Percentiles rank a stretch among this genome's conserved stretches.
Conservation (phyloP, 345 rosid species). For the Syzygium aromaticum region DNA sequence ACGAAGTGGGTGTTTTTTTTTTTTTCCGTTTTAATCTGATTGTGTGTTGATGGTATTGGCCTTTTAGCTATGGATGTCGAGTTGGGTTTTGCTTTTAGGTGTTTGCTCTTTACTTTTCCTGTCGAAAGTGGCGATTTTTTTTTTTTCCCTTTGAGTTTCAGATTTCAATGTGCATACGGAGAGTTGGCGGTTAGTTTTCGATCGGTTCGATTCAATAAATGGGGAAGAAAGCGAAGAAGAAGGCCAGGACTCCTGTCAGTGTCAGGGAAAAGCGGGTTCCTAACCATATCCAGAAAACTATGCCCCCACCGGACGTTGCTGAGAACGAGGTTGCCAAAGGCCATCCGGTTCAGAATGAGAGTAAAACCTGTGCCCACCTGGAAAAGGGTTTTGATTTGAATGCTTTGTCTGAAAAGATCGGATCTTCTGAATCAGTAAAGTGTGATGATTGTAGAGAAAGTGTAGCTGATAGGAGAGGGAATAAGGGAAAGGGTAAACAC, state of each 20-base stretch:
- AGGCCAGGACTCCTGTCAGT: conserved; percentile 43
- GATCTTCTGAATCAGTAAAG: conserved; percentile 32
- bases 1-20: neutral
- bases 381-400: conserved; percentile 51
- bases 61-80: neutral
- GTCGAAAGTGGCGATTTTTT: neutral
- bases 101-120: neutral
- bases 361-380: conserved; percentile 51
- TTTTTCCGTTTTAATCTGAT: neutral
- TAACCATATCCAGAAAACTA: conserved; percentile 21
- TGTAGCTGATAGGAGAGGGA: conserved; percentile 43
- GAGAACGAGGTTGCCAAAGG: conserved; percentile 16
- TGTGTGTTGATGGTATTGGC: neutral
- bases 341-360: conserved; percentile 27
- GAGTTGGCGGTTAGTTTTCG: neutral
- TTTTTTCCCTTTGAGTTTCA: neutral
- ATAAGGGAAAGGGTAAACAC: conserved; percentile 57
- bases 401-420: conserved; percentile 48
- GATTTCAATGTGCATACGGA: neutral
- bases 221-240: conserved; percentile 90
- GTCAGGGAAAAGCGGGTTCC: conserved; percentile 39
- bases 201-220: conserved; percentile 10
- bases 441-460: conserved; percentile 80
- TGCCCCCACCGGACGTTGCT: conserved; percentile 22
- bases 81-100: neutral